Evolutionary conservation across 257 asterid genomes (phyloP), one percentile per base, ranked within the genome.

Genomic region (Solanum acaule): DNA sequence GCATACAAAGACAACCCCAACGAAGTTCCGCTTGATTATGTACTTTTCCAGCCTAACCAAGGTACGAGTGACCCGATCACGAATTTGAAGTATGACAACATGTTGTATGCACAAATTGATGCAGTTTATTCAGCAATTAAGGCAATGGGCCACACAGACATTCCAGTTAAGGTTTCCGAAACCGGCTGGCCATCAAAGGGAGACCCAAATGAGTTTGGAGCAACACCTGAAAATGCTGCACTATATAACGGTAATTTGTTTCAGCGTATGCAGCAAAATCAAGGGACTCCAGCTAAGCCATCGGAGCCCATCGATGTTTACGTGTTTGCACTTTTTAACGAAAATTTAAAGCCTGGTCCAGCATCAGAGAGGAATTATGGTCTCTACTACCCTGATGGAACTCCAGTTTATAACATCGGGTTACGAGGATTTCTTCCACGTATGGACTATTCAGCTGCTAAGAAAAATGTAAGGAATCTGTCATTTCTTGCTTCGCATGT

Each of bases 181-280:
- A 97, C 99, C 0, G 99, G 99, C 1, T 97, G 99, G 99, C 99
- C 99, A 1, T 94, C 99, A 3, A 95, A 92, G 78, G 99, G 99
- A 40, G 99, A 94, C 14, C 82, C 89, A 0, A 34, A 88, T 35
- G 99, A 97, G 92, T 86, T 89, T 2, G 99, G 99, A 84, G 99
- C 99, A 2, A 92, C 98, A 4, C 90, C 88, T 13, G 93, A 94
- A 84, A 97, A 97, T 46, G 99, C 99, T 10, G 90, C 92, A 18
- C 16, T 90, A 49, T 97, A 96, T 42, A 97, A 94, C 0, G 92
- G 95, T 2, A 97, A 97, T 87, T 86, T 97, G 87, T 78, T 97
- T 8, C 91, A 79, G 10, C 89, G 98, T 76, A 92, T 94, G 2
- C 87, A 37, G 86, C 88, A 88, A 90, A 93, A 87, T 46, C 87